phyloP scores from a whole-genome alignment of 2,329 filamentous ascomycete genomes.

The Hymenoscyphus salicellus region DNA sequence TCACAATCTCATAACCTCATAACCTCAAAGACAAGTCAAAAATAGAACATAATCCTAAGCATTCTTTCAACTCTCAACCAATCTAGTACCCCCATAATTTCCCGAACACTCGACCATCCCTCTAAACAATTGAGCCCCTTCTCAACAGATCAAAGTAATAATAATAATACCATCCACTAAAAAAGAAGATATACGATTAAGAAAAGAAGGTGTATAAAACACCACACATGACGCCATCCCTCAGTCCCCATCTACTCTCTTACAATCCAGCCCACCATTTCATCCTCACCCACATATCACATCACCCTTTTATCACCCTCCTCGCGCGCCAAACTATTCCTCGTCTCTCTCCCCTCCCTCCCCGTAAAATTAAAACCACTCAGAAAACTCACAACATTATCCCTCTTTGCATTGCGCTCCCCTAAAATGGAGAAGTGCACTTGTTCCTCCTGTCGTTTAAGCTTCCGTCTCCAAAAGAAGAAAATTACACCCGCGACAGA shows the following conservation, averaged over 20 bases:
- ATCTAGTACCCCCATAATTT: too few relatives aligned
- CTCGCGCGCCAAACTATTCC: background rate
- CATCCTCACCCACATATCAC: background rate
- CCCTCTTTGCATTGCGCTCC: background rate
- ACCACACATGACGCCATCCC: too few relatives aligned
- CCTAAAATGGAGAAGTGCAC: background rate
- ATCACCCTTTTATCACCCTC: background rate
- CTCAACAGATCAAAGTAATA: too few relatives aligned
- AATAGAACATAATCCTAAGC: too few relatives aligned
- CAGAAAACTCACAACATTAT: background rate
- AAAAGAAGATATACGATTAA: too few relatives aligned
- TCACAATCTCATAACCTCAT: too few relatives aligned
- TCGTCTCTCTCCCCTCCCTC: background rate
- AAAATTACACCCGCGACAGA: background rate
- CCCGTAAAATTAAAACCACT: background rate
- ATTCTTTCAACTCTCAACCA: too few relatives aligned
- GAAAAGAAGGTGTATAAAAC: too few relatives aligned
- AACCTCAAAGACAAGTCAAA: too few relatives aligned
- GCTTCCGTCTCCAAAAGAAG: background rate
- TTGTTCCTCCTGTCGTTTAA: background rate
- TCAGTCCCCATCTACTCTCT: background rate
- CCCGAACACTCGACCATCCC: too few relatives aligned
- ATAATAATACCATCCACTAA: too few relatives aligned
- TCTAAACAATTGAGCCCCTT: too few relatives aligned
- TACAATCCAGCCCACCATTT: background rate